Conservation (phyloP, 2,329 filamentous ascomycete species). For the Sclerotinia nivalis region DNA sequence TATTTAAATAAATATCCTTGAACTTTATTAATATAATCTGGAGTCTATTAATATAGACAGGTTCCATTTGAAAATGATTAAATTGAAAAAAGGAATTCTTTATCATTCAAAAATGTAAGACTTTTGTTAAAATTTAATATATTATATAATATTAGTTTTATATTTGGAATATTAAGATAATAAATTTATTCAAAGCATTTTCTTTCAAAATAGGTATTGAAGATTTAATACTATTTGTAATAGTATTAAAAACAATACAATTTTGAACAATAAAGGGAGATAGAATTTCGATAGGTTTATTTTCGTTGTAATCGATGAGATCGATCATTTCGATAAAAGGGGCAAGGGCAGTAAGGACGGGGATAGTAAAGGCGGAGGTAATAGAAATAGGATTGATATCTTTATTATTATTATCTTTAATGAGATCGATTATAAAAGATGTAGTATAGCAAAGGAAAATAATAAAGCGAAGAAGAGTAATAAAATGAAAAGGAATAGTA, state of each 20-base stretch:
- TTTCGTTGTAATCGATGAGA: background rate
- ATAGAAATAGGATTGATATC: background rate
- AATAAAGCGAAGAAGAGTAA: no score
- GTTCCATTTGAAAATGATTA: background rate
- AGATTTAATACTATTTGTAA: no score
- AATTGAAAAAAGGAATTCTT: background rate
- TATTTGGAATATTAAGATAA: background rate
- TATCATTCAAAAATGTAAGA: background rate
- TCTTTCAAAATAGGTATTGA: background rate
- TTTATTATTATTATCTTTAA: background rate
- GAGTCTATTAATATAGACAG: background rate
- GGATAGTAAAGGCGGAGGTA: no score
- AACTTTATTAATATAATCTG: background rate
- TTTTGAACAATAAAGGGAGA: background rate
- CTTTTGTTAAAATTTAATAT: background rate
- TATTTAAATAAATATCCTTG: background rate
- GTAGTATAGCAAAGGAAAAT: background rate
- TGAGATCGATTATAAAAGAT: background rate
- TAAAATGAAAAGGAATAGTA: background rate
- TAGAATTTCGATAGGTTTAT: background rate
- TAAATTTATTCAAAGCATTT: background rate
- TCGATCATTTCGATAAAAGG: background rate
- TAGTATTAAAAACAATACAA: background rate
- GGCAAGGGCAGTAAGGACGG: no score
- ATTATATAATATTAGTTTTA: background rate